Percentiles rank a stretch among this genome's conserved stretches.
These are phyloP conservation scores for Daldinia caldariorum DNA, from an alignment of 495 filamentous ascomycete genomes.

Conservation along the genomic window DNA sequence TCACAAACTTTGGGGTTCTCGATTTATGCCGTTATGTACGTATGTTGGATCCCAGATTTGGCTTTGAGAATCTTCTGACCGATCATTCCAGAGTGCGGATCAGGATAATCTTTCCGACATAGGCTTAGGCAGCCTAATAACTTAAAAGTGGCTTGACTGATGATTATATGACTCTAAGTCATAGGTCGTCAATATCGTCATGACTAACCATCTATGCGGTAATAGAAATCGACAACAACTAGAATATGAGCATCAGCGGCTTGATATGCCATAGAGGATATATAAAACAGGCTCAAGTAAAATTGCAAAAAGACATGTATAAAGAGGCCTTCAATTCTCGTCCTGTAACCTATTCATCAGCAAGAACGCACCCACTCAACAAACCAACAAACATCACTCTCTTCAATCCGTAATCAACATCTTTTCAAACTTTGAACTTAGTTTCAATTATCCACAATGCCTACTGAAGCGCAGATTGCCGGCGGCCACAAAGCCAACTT, in stretches of 20 bases:
- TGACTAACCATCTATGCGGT: conserved; percentile 21
- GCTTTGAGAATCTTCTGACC: neutral
- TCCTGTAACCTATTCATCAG: neutral
- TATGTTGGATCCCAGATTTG: neutral
- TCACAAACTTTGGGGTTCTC: conserved; percentile 1
- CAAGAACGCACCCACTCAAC: neutral
- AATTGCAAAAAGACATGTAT: conserved; percentile 12
- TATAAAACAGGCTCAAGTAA: neutral
- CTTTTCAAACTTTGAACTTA: neutral
- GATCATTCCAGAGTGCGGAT: neutral
- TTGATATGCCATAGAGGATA: neutral
- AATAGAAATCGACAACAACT: conserved; percentile 7
- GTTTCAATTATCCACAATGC: conserved; percentile 35
- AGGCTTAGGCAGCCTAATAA: neutral
- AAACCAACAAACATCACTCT: neutral
- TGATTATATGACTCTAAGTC: conserved; percentile 25
- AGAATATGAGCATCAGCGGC: conserved; percentile 1
- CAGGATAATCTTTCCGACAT: conserved; percentile 6
- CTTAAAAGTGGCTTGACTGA: conserved; percentile 17
- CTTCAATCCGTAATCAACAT: neutral
- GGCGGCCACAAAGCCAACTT: conserved; percentile 62
- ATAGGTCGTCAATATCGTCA: conserved; percentile 33
- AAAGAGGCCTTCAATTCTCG: conserved; percentile 15
- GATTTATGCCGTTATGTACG: conserved; percentile 5
- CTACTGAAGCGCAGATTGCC: conserved; percentile 52